Conservation (phyloP, 768 basidiomycete species). For the Panaeolus papilionaceus region DNA sequence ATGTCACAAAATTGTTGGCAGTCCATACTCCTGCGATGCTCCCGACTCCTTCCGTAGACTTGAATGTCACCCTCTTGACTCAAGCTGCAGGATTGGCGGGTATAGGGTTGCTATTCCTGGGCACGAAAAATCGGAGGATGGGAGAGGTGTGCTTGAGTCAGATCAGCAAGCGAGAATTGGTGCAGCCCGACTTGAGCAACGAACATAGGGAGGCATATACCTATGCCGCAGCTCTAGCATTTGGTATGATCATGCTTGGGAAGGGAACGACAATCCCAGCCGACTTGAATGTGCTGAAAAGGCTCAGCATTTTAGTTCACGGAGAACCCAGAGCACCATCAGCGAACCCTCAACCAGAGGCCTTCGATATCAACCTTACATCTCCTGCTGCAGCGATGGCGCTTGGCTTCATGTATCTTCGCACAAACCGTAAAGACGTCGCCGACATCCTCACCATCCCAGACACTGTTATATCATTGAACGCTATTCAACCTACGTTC, state of each 20-base stretch:
- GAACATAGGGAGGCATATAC: conserved; percentile 95
- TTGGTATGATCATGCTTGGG: conserved; percentile 97
- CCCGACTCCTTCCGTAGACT: conserved; percentile 83
- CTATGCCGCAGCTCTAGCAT: conserved; percentile 85
- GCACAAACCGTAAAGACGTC: conserved; percentile 83
- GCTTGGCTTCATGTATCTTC: conserved; percentile 91
- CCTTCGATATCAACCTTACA: conserved; percentile 88
- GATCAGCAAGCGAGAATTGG: conserved; percentile 78
- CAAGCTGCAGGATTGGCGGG: conserved; percentile 90
- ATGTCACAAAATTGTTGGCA: conserved; percentile 89
- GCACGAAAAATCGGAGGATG: conserved; percentile 87
- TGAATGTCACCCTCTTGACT: conserved; percentile 89
- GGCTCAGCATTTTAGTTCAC: conserved; percentile 77
- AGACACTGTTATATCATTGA: conserved; percentile 76
- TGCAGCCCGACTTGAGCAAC: conserved; percentile 82
- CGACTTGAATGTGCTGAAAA: conserved; percentile 71
- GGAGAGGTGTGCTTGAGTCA: conserved; percentile 91
- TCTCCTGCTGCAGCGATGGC: conserved; percentile 92
- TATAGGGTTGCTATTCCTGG: conserved; percentile 89
- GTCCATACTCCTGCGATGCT: conserved; percentile 94
- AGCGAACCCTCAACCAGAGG: conserved; percentile 44
- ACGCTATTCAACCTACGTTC: conserved; percentile 88
- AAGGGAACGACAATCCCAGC: conserved; percentile 81
- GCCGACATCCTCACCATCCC: conserved; percentile 88
- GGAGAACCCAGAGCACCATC: conserved; percentile 50